Evolutionary conservation across 371 early-diverging fungal species (phyloP).

Genomic region (Apophysomyces variabilis): DNA sequence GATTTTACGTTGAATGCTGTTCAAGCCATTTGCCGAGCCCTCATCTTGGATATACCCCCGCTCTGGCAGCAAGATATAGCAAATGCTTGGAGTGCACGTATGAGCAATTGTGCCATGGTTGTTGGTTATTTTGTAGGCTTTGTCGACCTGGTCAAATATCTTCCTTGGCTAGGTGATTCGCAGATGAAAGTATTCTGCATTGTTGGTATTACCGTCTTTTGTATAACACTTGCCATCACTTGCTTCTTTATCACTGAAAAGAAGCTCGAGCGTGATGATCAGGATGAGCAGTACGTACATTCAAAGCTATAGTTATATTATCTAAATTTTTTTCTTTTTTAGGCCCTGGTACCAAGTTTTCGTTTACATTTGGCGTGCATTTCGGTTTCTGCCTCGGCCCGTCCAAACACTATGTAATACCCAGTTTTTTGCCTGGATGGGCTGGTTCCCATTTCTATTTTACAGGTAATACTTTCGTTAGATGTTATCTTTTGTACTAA

Average conservation of each 20-base stretch:
- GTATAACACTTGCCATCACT: slow-evolving; percentile 53
- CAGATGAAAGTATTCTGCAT: slow-evolving; percentile 73
- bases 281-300: slow-evolving; percentile 25
- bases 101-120: slow-evolving; percentile 74
- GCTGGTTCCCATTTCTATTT: slow-evolving; percentile 83
- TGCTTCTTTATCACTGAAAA: slow-evolving; percentile 63
- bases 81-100: slow-evolving; percentile 76
- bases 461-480: slow-evolving; percentile 40
- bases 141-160: slow-evolving; percentile 64
- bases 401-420: slow-evolving; percentile 75
- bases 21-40: slow-evolving; percentile 72
- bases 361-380: slow-evolving; percentile 62
- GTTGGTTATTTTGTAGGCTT: slow-evolving; percentile 73
- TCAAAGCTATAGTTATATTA: slow-evolving; percentile 2
- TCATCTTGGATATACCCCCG: slow-evolving; percentile 78
- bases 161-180: slow-evolving; percentile 66
- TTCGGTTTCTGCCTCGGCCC: slow-evolving; percentile 61
- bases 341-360: slow-evolving; percentile 62
- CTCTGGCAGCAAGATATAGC: slow-evolving; percentile 70
- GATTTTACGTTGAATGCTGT: slow-evolving; percentile 83
- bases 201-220: slow-evolving; percentile 62
- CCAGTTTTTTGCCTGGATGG: slow-evolving; percentile 88
- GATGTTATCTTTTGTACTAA: background rate
- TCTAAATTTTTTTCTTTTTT: background rate
- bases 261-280: slow-evolving; percentile 28